Base-by-base conservation (phyloP, 2,329 filamentous ascomycete genomes). In the Stagonosporopsis rhizophila region DNA sequence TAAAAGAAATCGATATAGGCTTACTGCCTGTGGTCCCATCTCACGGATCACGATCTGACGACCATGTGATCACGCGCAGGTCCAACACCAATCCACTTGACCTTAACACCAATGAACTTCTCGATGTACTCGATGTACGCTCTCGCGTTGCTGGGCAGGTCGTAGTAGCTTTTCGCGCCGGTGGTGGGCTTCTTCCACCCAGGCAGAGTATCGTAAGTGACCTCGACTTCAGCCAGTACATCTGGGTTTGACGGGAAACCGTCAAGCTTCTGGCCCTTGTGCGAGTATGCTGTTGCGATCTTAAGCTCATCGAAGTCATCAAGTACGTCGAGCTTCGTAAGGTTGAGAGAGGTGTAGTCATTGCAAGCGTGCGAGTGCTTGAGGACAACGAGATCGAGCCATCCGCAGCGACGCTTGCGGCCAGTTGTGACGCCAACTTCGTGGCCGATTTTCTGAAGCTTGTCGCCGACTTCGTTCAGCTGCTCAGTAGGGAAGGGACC, bases 221-320 rank as follows among this genome's bases (percentile, higher is more conserved):
- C 85, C 68, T 89, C 83, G 51, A 85, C 81, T 48, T 80, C 78
- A 25, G 83, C 82, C 15, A 91, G 79, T 32, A 82, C 73, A 38
- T 80, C 77, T 15, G 86, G 80, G 67, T 89, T 84, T 7, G 87
- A 86, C 4, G 86, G 89, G 81, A 89, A 91, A 12, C 82, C 85
- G 17, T 83, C 80, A 11, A 89, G 75, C 52, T 79, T 77, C 68
- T 83, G 70, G 39, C 84, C 85, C 46, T 84, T 81, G 69, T 84
- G 64, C 12, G 79, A 79, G 78, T 96, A 96, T 2, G 85, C 87
- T 14, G 89, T 85, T 17, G 89, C 89, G 46, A 91, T 81, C 75
- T 92, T 90, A 77, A 96, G 84, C 68, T 86, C 87, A 9, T 85
- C 81, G 72, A 96, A 92, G 28, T 85, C 85, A 72, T 92, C 89